These are phyloP conservation scores for Mortierella sp. DNA, from an alignment of 371 early-diverging fungal genomes.

Conservation along the genomic window DNA sequence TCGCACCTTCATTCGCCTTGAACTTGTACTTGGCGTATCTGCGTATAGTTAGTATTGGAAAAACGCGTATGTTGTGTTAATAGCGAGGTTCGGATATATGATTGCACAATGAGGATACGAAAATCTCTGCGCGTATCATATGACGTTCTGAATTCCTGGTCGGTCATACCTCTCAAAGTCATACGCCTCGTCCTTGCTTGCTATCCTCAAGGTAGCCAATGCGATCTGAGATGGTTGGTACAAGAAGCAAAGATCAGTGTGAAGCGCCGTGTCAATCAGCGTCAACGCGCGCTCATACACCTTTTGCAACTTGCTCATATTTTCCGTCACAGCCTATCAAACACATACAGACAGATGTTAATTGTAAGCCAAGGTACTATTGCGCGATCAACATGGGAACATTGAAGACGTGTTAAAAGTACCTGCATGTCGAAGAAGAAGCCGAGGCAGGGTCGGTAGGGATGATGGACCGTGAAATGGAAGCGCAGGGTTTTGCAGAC, in stretches of 20 bases:
- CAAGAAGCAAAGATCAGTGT: slow-evolving; percentile 83
- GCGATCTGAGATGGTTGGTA: slow-evolving; percentile 92
- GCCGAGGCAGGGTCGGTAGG: slow-evolving; percentile 87
- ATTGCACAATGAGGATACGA: slow-evolving; percentile 8
- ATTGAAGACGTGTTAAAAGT: slow-evolving; percentile 3
- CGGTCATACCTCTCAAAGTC: slow-evolving; percentile 59
- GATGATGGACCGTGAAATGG: slow-evolving; percentile 88
- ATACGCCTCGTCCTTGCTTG: slow-evolving; percentile 70
- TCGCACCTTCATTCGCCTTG: slow-evolving; percentile 49
- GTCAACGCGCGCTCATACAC: slow-evolving; percentile 71
- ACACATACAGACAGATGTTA: not conserved
- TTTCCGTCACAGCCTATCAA: slow-evolving; percentile 61
- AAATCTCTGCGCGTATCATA: not conserved
- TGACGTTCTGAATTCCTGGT: too few relatives aligned
- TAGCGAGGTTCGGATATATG: slow-evolving; percentile 8
- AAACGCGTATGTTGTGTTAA: not conserved
- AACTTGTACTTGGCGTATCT: slow-evolving; percentile 47
- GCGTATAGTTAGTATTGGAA: not conserved
- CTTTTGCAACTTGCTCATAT: slow-evolving; percentile 65
- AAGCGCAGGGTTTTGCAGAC: slow-evolving; percentile 88
- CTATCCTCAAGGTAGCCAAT: slow-evolving; percentile 79
- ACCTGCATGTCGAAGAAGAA: slow-evolving; percentile 89
- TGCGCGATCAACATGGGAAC: not conserved
- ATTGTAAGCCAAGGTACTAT: not conserved
- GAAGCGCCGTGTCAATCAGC: slow-evolving; percentile 69